Evolutionary conservation across 2,329 filamentous ascomycete species (phyloP), one percentile per base, ranked within the genome.

Genomic region (Botryotinia narcissicola): DNA sequence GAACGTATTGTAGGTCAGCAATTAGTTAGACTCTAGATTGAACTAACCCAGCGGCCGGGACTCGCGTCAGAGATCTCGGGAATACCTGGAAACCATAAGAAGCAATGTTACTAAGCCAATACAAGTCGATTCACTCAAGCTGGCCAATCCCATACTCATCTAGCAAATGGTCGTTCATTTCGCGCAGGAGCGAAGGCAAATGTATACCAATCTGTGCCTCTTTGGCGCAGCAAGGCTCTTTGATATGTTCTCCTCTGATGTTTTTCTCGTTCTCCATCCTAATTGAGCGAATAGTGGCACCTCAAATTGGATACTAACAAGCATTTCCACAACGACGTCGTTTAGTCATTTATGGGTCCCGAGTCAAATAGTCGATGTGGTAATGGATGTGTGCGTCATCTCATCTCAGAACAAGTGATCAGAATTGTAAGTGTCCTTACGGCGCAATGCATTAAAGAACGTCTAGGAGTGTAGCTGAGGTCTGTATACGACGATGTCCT

Each of bases 171-270:
- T 59, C 51, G 22, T 44, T 40, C 22, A 25, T 42, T 32, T 59
- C n/a, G n/a, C 20, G 22, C 35, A 29, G 67, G 67, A 59, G 37
- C 37, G n/a, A 29, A 69, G 48, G 51, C 51, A 40, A 59, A 70
- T 22, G 32, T 32, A 18, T 18, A 42, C 20, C 12, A 35, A 37
- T n/a, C 59, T 60, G 54, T 44, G 67, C 44, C 32, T 25, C 51
- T 60, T 29, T 25, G 72, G 66, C 72, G 63, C 59, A 63, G 72
- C 66, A 73, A 70, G 66, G 67, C 66, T 69, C 42, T 42, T 32
- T 22, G 25, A 40, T 42, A 18, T 51, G 20, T 71, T 51, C 14
- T 73, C 46, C 29, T 44, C 72, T 14, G 22, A 62, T 62, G 59
- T 62, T 57, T 40, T 67, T 29, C 51, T 64, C 32, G 20, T 37